phyloP scores from a whole-genome alignment of 306 rosid species.

The Trichosanthes truncata region DNA sequence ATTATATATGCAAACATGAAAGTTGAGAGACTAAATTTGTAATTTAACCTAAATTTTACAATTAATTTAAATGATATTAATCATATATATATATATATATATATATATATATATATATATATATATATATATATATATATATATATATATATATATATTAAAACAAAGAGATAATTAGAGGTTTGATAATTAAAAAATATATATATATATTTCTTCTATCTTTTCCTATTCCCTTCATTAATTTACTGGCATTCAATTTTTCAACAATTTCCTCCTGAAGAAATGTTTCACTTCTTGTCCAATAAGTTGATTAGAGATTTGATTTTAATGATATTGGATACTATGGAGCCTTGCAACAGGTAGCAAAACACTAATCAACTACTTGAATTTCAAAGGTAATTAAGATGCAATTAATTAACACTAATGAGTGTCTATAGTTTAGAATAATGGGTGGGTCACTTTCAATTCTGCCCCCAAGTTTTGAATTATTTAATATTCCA shows the following conservation, averaged over 20 bases:
- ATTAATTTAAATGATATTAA: no score
- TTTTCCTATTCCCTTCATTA: not conserved
- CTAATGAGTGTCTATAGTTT: not conserved
- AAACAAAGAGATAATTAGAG: no score
- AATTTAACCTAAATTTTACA: no score
- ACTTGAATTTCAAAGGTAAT: not conserved
- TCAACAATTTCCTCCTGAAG: not conserved
- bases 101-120: no score
- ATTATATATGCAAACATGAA: no score
- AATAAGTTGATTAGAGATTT: not conserved
- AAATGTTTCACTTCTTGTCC: not conserved
- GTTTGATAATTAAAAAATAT: no score
- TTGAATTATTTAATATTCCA: not conserved
- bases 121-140: no score
- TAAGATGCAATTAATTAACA: not conserved
- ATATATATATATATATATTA: no score
- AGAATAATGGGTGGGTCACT: not conserved
- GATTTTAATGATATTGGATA: not conserved
- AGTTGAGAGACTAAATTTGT: no score
- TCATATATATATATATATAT: no score
- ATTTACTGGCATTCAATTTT: not conserved
- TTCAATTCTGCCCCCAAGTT: not conserved
- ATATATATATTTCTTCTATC: no score
- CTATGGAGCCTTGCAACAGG: no score
- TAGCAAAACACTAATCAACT: not conserved